These are phyloP conservation scores for Calonectria pteridis DNA, from an alignment of 2,329 filamentous ascomycete genomes.

Conservation along the genomic window DNA sequence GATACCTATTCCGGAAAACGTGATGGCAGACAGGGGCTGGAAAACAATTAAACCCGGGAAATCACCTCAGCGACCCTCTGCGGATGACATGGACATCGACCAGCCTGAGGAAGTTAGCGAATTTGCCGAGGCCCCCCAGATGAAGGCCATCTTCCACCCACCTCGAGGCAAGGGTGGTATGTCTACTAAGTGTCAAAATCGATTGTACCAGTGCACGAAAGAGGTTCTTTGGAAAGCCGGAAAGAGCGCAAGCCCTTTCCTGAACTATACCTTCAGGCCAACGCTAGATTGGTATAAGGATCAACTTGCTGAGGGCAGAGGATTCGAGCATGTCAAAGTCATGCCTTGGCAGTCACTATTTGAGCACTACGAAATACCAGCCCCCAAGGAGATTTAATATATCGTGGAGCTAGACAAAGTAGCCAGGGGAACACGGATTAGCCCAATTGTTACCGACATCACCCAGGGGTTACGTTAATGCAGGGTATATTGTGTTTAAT, in stretches of 20 bases:
- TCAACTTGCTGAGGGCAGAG: conserved; percentile 60
- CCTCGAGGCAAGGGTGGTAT: conserved; percentile 48
- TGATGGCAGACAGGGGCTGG: conserved; percentile 54
- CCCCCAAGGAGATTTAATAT: conserved; percentile 34
- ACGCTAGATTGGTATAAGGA: conserved; percentile 66
- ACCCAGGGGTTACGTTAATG: not conserved
- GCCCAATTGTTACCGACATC: not conserved
- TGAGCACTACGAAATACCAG: conserved; percentile 41
- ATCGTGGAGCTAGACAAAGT: not conserved
- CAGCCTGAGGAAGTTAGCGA: conserved; percentile 33
- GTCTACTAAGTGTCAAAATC: conserved; percentile 56
- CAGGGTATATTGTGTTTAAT: conserved; percentile 15
- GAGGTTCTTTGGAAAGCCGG: conserved; percentile 3
- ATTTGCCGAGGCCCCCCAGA: conserved; percentile 3
- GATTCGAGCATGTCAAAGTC: conserved; percentile 63
- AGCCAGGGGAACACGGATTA: not conserved
- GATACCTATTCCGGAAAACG: conserved; percentile 50
- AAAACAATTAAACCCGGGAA: conserved; percentile 43
- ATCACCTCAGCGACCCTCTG: conserved; percentile 11
- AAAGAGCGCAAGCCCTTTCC: conserved; percentile 2
- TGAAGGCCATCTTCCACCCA: conserved; percentile 61
- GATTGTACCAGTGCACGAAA: conserved; percentile 56
- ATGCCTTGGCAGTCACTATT: conserved; percentile 58
- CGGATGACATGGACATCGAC: conserved; percentile 39
- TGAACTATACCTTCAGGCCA: conserved; percentile 57